Base-by-base conservation (phyloP, 768 basidiomycete genomes). In the Sporobolomyces phaffii region DNA sequence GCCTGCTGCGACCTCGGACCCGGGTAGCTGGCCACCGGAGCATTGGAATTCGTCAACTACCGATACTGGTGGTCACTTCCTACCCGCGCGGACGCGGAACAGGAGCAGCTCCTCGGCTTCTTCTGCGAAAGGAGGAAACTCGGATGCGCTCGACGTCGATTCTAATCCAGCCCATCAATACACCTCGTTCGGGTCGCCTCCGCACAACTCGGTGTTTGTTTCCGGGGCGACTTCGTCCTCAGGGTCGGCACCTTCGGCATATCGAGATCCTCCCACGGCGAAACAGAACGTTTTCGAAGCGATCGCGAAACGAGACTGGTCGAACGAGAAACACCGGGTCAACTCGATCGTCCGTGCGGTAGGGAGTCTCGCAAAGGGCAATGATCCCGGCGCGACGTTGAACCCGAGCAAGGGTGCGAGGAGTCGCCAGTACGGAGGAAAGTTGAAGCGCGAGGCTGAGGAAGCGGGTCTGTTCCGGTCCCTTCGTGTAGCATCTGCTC, bases 371-470 rank as follows among this genome's bases (percentile, higher is more conserved):
- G 60, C 56, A 18, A 67, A 72, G 33, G 66, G 70, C 1, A 47
- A 26, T 14, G 70, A 68, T 38, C 50, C 61, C 17, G 48, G 26
- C 6, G 33, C 24, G 0, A 44, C 56, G 2, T 31, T 63, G 18
- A 51, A 53, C 11, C 63, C 54, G 51, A 56, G 28, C 5, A 26
- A 33, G 29, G 47, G 33, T 29, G 29, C n/a, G 59, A 22, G 67
- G 57, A 54, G 40, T 26, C 3, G 54, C 24, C 65, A 72, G 63
- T 59, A 61, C 24, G 50, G 45, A 10, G 40, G 65, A 18, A 65
- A 64, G 64, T 47, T 69, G 33, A 73, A 67, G 63, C 48, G 69
- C 5, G 75, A 75, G 48, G 75, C 75, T 18, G 75, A 75, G 60
- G 64, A 70, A 34, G 72, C 71, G 1, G 73, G 73, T 69, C 53